A percentile compares a stretch with the other conserved stretches of the same genome.
Evolutionary conservation across 2,329 filamentous ascomycete genomes (phyloP).

Genomic region (Xylariaceae sp.): DNA sequence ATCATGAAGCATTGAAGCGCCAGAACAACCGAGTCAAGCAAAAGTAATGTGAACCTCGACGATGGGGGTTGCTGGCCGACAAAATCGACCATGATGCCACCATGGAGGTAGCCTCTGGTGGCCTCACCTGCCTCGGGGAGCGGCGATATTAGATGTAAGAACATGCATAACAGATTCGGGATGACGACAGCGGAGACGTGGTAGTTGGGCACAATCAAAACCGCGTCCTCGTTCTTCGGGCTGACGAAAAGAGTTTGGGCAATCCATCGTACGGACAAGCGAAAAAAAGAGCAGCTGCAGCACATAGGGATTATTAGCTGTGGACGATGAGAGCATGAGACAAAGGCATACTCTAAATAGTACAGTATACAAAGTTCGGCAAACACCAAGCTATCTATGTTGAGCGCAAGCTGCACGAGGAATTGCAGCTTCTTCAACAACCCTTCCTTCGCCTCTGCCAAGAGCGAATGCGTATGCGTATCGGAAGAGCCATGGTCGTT

Average conservation of each 20-base stretch:
- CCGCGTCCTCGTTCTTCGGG: slow-evolving; percentile 55
- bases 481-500: too few relatives aligned
- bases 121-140: slow-evolving; percentile 56
- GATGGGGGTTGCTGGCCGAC: slow-evolving; percentile 62
- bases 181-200: slow-evolving; percentile 56
- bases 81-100: slow-evolving; percentile 64
- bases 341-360: slow-evolving; percentile 62
- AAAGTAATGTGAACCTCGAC: slow-evolving; percentile 51
- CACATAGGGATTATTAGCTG: neutral
- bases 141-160: slow-evolving; percentile 54
- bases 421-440: slow-evolving; percentile 57
- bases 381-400: slow-evolving; percentile 60
- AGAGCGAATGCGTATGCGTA: slow-evolving; percentile 24
- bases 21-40: slow-evolving; percentile 54
- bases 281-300: slow-evolving; percentile 60
- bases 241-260: slow-evolving; percentile 62
- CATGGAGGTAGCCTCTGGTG: slow-evolving; percentile 62
- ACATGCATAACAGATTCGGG: slow-evolving; percentile 57
- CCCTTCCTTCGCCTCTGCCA: slow-evolving; percentile 32
- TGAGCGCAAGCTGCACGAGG: slow-evolving; percentile 56
- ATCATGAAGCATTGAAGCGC: slow-evolving; percentile 61
- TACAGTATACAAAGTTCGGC: slow-evolving; percentile 63
- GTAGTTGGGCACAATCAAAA: slow-evolving; percentile 52
- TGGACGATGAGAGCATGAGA: neutral
- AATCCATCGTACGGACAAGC: slow-evolving; percentile 54